Percentiles rank a stretch among this genome's conserved stretches.
Evolutionary conservation across 1,284 basidiomycete species (phyloP).

Genomic region (Flammula alnicola): DNA sequence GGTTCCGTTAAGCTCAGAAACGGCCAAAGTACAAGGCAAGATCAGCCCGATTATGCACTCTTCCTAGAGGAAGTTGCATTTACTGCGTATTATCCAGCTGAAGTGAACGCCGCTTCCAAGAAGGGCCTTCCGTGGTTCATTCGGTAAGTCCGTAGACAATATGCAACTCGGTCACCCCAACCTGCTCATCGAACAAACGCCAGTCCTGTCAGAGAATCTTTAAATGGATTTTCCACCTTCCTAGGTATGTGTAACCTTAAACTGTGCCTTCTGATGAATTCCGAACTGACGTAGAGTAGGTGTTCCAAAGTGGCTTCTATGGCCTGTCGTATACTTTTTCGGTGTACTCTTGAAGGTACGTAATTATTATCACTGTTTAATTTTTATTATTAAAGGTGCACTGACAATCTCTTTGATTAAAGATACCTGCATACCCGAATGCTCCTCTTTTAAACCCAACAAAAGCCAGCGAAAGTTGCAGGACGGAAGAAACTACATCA

Average conservation of each 20-base stretch:
- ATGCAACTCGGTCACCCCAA: constrained; percentile 10
- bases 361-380: constrained; percentile 13
- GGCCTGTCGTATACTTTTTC: constrained; percentile 55
- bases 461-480: no score
- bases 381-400: background rate
- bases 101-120: constrained; percentile 31
- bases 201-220: constrained; percentile 48
- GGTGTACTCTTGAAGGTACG: constrained; percentile 49
- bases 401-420: background rate
- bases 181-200: background rate
- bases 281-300: constrained; percentile 13
- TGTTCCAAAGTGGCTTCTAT: constrained; percentile 48
- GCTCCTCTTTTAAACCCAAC: constrained; percentile 55
- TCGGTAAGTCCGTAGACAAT: constrained; percentile 40
- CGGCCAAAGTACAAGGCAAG: constrained; percentile 16
- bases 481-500: background rate
- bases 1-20: constrained; percentile 45
- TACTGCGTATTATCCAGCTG: constrained; percentile 63
- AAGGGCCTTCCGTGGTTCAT: constrained; percentile 57
- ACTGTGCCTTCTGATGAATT: background rate
- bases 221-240: constrained; percentile 51
- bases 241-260: constrained; percentile 31
- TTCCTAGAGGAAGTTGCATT: constrained; percentile 60
- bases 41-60: constrained; percentile 43
- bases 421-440: constrained; percentile 64